Evolutionary conservation across 441 rosid species (phyloP).

Genomic region (Gossypium laxum): DNA sequence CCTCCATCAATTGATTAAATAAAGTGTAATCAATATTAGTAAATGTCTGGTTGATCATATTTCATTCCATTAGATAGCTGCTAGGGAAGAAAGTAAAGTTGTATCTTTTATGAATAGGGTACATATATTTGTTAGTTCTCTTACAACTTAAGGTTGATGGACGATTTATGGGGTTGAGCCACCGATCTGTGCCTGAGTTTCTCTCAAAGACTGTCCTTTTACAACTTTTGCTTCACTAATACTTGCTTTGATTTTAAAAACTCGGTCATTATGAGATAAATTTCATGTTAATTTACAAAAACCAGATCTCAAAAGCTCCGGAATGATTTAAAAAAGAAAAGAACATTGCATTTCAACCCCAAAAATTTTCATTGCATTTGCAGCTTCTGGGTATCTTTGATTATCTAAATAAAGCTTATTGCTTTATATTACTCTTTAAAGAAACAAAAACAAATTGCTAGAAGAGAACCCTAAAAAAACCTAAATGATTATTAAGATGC

Average conservation of each 20-base stretch:
- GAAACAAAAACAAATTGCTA: background rate
- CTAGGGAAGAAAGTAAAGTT: slow-evolving; percentile 1
- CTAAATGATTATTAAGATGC: too few species aligned
- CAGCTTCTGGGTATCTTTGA: background rate
- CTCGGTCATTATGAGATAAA: background rate
- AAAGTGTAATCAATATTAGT: background rate
- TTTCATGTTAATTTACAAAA: background rate
- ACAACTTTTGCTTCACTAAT: background rate
- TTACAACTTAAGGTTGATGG: background rate
- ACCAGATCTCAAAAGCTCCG: background rate
- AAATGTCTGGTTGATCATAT: background rate
- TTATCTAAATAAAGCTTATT: background rate
- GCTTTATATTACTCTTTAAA: background rate
- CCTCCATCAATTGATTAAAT: background rate
- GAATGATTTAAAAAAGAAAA: background rate
- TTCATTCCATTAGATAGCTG: background rate
- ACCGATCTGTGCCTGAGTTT: background rate
- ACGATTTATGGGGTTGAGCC: background rate
- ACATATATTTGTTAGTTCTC: background rate
- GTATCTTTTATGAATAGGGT: background rate
- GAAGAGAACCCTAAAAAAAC: background rate
- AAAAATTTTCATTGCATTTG: background rate
- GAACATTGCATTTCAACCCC: background rate
- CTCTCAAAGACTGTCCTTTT: background rate
- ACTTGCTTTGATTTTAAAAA: background rate